Evolutionary conservation across 768 basidiomycete genomes (phyloP), one percentile per base, ranked within the genome.

Genomic region (Tylopilus rubrobrunneus): DNA sequence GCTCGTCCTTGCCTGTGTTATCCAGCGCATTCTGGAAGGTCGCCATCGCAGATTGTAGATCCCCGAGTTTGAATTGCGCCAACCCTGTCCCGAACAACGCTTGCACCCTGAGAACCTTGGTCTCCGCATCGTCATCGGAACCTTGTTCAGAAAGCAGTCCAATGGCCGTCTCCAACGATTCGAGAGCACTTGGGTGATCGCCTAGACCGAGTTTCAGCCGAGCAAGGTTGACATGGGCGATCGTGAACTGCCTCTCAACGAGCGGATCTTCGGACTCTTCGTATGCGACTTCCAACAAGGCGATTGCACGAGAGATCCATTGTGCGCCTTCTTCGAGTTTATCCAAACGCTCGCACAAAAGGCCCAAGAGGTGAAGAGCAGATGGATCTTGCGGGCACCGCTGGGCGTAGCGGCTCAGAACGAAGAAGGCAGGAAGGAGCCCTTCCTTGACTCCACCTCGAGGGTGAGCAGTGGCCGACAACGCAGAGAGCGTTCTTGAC

Each of bases 331-430:
- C 75, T 15, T 84, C 81, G 28, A 78, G 62, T 37, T 91, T 86
- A 12, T 86, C 88, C 5, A 98, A 73, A 49, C 85, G 79, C 65
- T 99, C 97, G 66, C 87, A 92, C 21, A 98, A 74, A 6, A 98
- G 80, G 0, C 85, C 88, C 52, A 88, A 83, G 17, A 98, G 82
- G 65, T 98, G 92, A 10, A 92, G 71, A 1, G 85, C 94, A 27
- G 83, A 76, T 2, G 87, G 76, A 59, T 97, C 89, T 47, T 76
- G 70, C 0, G 92, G 86, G 7, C 79, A 75, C 37, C 80, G 79
- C 56, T 80, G 78, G 63, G 79, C 81, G 70, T 89, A 96, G 3
- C 92, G 83, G 43, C 82, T 81, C 21, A 98, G 73, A 7, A 89
- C 81, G 64, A 90, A 92, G 72, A 93, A 93, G 3, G 87, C 84